phyloP scores from a whole-genome alignment of 2,329 filamentous ascomycete genomes.

The Metarhizium humberi region DNA sequence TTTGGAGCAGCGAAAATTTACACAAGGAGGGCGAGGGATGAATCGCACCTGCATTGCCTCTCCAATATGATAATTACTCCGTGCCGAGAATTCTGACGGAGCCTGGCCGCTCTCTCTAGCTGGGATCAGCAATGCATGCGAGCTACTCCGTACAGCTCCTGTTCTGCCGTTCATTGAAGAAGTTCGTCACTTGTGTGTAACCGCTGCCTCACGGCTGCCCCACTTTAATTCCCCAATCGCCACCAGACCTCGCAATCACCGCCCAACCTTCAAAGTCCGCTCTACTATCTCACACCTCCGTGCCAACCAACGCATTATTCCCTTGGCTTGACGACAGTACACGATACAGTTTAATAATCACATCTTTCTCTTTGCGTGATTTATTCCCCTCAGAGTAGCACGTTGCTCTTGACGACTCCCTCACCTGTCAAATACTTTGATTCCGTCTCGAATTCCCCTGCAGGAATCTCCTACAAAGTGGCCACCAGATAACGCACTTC shows the following conservation, averaged over 20 bases:
- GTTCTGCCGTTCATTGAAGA: too few species aligned
- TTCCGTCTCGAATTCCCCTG: background rate
- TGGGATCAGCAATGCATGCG: too few species aligned
- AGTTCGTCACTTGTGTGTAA: background rate
- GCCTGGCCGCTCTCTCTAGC: too few species aligned
- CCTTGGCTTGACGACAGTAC: background rate
- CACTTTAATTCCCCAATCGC: background rate
- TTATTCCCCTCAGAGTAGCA: background rate
- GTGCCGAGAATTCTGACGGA: too few species aligned
- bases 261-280: background rate
- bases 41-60: too few species aligned
- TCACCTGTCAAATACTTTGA: background rate
- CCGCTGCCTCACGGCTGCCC: background rate
- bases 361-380: background rate
- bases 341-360: background rate
- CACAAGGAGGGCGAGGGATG: too few species aligned
- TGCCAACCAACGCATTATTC: background rate
- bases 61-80: too few species aligned
- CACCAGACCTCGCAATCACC: too few species aligned
- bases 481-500: background rate
- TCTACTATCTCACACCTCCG: background rate
- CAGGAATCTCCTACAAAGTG: background rate
- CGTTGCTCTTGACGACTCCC: background rate
- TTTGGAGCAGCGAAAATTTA: too few species aligned
- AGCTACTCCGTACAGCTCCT: too few species aligned